phyloP scores from a whole-genome alignment of 2,329 filamentous ascomycete species.

The Alternaria incomplexa region DNA sequence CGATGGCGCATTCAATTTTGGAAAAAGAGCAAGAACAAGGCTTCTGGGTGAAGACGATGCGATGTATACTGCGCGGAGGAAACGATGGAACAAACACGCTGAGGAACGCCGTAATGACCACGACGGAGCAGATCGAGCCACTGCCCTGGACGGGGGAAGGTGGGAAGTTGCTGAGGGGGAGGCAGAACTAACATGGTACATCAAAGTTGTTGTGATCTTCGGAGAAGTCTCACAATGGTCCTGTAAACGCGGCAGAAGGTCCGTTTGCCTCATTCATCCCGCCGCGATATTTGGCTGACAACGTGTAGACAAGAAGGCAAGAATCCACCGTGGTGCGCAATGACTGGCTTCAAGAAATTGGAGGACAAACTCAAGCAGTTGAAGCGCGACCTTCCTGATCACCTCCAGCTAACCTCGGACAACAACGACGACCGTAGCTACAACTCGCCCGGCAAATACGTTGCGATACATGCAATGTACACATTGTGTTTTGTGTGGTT shows the following conservation, averaged over 20 bases:
- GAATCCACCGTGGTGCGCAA: constrained; percentile 65
- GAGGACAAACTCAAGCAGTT: constrained; percentile 60
- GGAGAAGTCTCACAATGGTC: constrained; percentile 64
- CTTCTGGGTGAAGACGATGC: constrained; percentile 25
- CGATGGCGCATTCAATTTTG: constrained; percentile 69
- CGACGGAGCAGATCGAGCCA: not conserved
- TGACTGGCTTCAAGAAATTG: constrained; percentile 62
- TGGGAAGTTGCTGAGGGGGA: constrained; percentile 61
- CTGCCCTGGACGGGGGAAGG: constrained; percentile 49
- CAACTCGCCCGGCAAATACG: constrained; percentile 67
- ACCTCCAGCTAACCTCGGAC: constrained; percentile 63
- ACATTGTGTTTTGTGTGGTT: constrained; percentile 71
- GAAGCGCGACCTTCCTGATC: constrained; percentile 60
- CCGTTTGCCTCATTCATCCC: constrained; percentile 17
- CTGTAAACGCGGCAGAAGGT: constrained; percentile 64
- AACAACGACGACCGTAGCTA: constrained; percentile 72
- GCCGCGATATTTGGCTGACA: constrained; percentile 9
- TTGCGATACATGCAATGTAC: constrained; percentile 70
- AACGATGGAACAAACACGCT: constrained; percentile 4
- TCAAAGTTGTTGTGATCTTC: constrained; percentile 62
- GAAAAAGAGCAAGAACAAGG: constrained; percentile 60
- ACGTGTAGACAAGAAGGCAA: constrained; percentile 46
- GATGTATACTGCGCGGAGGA: constrained; percentile 19
- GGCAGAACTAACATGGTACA: constrained; percentile 57
- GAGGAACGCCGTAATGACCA: constrained; percentile 2